A percentile compares a stretch with the other conserved stretches of the same genome.
Evolutionary conservation across 306 rosid species (phyloP).

Genomic region (Canavalia ensiformis): DNA sequence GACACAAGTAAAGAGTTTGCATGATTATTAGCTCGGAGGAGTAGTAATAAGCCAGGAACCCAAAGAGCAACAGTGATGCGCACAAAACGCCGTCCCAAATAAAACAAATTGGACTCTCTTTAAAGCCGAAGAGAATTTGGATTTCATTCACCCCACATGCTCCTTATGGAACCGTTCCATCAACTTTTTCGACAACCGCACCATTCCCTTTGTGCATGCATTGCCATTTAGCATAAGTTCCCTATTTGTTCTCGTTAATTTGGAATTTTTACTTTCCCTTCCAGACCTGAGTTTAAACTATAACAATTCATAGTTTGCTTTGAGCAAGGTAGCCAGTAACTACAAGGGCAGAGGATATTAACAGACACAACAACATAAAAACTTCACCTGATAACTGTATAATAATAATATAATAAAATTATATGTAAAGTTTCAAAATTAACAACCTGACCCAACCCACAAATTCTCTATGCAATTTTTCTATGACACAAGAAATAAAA

Average conservation of each 20-base stretch:
- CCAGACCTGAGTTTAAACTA: background rate
- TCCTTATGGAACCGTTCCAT: constrained; percentile 51
- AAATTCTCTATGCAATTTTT: constrained; percentile 40
- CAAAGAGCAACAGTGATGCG: background rate
- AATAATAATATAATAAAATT: constrained; percentile 27
- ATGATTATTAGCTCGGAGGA: constrained; percentile 33
- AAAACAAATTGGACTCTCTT: constrained; percentile 36
- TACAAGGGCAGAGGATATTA: background rate
- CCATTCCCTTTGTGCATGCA: constrained; percentile 46
- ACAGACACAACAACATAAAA: background rate
- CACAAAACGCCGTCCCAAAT: constrained; percentile 25
- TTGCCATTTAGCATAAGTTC: background rate
- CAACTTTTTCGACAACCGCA: constrained; percentile 46
- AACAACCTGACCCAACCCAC: constrained; percentile 53
- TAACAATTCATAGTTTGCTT: constrained; percentile 19
- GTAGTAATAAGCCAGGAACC: background rate
- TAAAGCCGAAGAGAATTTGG: constrained; percentile 43
- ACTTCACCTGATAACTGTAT: constrained; percentile 42
- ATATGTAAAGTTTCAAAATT: constrained; percentile 15
- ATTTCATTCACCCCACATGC: constrained; percentile 54
- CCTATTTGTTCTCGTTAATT: constrained; percentile 23
- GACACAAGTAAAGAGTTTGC: constrained; percentile 4
- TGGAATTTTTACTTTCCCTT: background rate
- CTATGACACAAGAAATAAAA: constrained; percentile 16
- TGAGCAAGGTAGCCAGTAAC: background rate